Evolutionary conservation across 306 rosid genomes (phyloP).

Genomic region (Lathyrus sativus): DNA sequence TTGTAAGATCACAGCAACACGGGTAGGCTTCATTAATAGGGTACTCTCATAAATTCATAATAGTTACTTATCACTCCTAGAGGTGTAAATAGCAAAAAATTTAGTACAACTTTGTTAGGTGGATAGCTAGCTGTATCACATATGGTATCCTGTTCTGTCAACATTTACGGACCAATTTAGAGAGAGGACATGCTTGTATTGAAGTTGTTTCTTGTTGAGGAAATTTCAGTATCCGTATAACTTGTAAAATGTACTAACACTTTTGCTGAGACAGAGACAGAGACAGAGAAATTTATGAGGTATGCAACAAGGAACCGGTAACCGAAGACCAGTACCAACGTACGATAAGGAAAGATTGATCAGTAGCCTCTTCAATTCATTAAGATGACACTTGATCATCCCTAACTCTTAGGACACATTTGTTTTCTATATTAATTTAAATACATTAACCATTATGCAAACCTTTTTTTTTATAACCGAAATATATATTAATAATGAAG

Average conservation of each 20-base stretch:
- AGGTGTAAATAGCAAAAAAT: background rate
- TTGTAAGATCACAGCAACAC: background rate
- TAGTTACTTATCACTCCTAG: background rate
- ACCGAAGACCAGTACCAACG: background rate
- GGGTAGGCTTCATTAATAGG: background rate
- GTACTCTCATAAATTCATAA: background rate
- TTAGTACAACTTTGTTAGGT: conserved; percentile 33
- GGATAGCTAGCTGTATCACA: conserved; percentile 4
- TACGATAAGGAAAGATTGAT: background rate
- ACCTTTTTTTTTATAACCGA: too few relatives aligned
- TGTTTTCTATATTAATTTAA: too few relatives aligned
- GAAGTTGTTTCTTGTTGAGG: background rate
- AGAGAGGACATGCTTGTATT: background rate
- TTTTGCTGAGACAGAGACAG: background rate
- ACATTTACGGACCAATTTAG: conserved; percentile 24
- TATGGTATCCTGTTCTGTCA: conserved; percentile 24
- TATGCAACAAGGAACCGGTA: background rate
- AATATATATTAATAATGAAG: too few relatives aligned
- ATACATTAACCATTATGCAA: too few relatives aligned
- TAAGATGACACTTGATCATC: background rate
- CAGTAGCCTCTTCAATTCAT: background rate
- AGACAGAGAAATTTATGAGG: background rate
- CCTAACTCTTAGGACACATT: too few relatives aligned
- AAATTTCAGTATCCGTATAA: conserved; percentile 3
- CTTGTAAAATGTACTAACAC: background rate